Evolutionary conservation across 2,329 filamentous ascomycete genomes (phyloP), one percentile per base, ranked within the genome.

Genomic region (Fusarium xylarioides): DNA sequence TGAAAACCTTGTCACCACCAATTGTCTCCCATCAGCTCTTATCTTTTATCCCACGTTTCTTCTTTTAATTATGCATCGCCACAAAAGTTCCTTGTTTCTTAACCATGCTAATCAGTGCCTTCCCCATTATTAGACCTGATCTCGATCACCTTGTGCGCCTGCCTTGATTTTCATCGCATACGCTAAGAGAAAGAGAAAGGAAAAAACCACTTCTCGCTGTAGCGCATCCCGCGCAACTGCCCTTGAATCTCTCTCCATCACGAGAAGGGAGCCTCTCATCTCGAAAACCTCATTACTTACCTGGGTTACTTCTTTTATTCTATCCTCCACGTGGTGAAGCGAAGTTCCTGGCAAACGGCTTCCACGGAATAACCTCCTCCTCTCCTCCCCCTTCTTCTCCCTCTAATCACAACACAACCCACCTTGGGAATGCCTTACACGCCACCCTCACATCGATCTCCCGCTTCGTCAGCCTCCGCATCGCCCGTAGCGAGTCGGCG

Each of bases 371-470:
- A 77, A 70, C 75, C 52, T 62, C 34, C 28, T 63, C 64, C 42
- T 40, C 67, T 52, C 57, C 58, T 38, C 61, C 40, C 38, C 46
- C 59, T 53, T 56, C 56, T 42, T 55, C 54, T 68, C 64, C 50
- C 54, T 63, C 59, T 53, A 63, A 66, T 60, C 49, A 57, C 49
- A 60, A 63, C 42, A 64, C 40, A 63, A 68, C 74, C 78, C 74
- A 74, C 69, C 68, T 77, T 81, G 81, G 85, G 88, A 85, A 96
- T 96, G 93, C 93, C 93, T 90, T 96, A 96, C 86, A 96, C 93
- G 83, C 93, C 93, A 69, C 93, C 93, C 72, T 90, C 91, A 77
- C 89, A 89, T 80, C 85, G 87, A 80, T 91, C 90, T 69, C 89
- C 90, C 79, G 85, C 89, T 76, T 86, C 88, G 70, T 91, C 90